Conservation (phyloP, 2,329 filamentous ascomycete genomes). For the Cercospora beticola region DNA sequence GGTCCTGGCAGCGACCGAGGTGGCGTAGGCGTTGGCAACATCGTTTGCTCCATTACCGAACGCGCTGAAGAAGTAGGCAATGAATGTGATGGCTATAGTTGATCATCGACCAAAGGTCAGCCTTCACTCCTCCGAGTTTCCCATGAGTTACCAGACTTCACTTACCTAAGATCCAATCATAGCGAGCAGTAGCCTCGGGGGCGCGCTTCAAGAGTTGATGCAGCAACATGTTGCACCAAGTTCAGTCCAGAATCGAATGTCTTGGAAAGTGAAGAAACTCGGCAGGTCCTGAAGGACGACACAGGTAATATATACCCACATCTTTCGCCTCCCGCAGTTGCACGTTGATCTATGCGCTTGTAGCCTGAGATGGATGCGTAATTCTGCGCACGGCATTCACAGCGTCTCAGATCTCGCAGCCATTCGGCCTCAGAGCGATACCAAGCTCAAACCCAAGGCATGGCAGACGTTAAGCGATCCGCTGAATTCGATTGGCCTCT, state of each 20-base stretch:
- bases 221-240: not conserved
- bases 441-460: not conserved
- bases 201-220: not conserved
- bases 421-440: not conserved
- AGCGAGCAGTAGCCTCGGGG: not conserved
- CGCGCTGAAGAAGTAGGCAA: conserved; percentile 60
- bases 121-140: not conserved
- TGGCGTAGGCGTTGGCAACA: conserved; percentile 56
- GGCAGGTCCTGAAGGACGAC: not conserved
- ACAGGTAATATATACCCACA: not conserved
- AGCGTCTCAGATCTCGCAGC: not conserved
- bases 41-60: conserved; percentile 62
- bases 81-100: conserved; percentile 61
- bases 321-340: not conserved
- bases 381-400: not conserved
- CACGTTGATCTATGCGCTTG: not conserved
- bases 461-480: not conserved
- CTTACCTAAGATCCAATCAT: not conserved
- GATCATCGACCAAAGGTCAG: not conserved
- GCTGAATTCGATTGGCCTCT: not conserved
- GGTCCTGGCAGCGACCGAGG: conserved; percentile 51
- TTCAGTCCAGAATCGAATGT: not conserved
- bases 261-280: not conserved
- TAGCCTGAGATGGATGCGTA: not conserved
- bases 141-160: not conserved